Base-by-base conservation (phyloP, 2,329 filamentous ascomycete species). In the Metarhizium album region DNA sequence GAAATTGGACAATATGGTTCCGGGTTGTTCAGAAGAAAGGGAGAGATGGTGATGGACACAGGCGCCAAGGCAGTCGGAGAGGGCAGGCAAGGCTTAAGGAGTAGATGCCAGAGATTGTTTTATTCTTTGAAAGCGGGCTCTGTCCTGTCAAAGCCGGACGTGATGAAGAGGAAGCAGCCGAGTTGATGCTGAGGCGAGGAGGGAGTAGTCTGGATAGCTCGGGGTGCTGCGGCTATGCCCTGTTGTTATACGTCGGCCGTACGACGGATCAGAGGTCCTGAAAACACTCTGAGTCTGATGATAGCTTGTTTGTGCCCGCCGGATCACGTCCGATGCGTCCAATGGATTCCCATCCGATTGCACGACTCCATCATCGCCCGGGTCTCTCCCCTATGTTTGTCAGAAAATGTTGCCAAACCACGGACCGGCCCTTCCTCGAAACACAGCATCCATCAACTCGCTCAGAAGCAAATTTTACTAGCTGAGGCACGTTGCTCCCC, bases 181-280 rank as follows among this genome's bases (percentile, higher is more conserved):
- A 53, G 23, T 5, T 50, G 33, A 49, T 53, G 42, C 42, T 38
- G 40, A 9, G 42, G 37, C 29, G 29, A 38, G n/a, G 45, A 20
- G 18, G 16, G 29, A 42, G 35, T 20, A 29, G 31, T 20, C 40
- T 29, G 33, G n/a, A 45, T 42, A 50, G 51, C 48, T 46, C 33
- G 42, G 18, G 16, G 20, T 48, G 46, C 33, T 46, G 45, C 46
- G 16, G 38, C 42, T 31, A 52, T 52, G 42, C 33, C 52, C 42
- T 54, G 47, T 45, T 52, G 53, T 52, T 52, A 46, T 50, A 54
- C 53, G 47, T 50, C 48, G 50, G 50, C 46, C 47, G 53, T 54
- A 50, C 50, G 47, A 52, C 53, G 18, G 24, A 42, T 46, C 35
- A 45, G 27, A 48, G 37, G 42, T 46, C 47, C 45, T 51, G 47